Base-by-base conservation (phyloP, 352 stramenopile genomes). In the Halophytophthora batemanensis region DNA sequence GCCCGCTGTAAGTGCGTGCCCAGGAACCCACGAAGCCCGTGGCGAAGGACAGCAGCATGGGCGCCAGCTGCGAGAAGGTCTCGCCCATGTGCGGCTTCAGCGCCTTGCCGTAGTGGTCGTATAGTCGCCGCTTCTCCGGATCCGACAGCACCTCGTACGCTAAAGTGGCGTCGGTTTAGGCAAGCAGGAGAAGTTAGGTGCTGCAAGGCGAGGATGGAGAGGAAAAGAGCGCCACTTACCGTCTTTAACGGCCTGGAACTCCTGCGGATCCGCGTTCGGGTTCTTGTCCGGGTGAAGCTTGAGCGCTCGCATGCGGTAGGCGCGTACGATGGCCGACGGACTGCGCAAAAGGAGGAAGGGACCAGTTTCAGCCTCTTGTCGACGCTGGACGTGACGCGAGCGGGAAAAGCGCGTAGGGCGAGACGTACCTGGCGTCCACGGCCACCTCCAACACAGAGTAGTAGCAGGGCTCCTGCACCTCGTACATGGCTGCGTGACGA, bases 261-360 rank as follows among this genome's bases (percentile, higher is more conserved):
- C 76, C 59, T 97, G 81, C 0, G 86, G 81, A 37, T 87, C 71
- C 2, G 83, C 87, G 36, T 81, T 82, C 12, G 82, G 89, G 66
- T 98, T 98, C 73, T 98, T 98, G 71, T 99, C 96, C 2, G 96
- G 96, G 52, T 99, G 95, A n/a, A 96, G 87, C 69, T 97, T 87
- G 28, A 98, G 77, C 53, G 85, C 90, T 49, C 97, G 74, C 41
- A 81, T 80, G 44, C 97, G 95, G 66, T 99, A 99, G 4, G 95
- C 90, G 43, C 90, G 86, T 60, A 98, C 97, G 47, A 99, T 98
- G 41, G 96, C 90, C 6, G 95, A 72, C 25, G 92, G 65, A 58
- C 81, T 98, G 31, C 22, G 12, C 53, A 60, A 40, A 60, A 40
- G 41, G 8, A 46, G 28, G 23, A 12, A 18, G 28, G 49, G 17